Evolutionary conservation across 768 basidiomycete species (phyloP), one percentile per base, ranked within the genome.

Genomic region (Lentinus tigrinus): DNA sequence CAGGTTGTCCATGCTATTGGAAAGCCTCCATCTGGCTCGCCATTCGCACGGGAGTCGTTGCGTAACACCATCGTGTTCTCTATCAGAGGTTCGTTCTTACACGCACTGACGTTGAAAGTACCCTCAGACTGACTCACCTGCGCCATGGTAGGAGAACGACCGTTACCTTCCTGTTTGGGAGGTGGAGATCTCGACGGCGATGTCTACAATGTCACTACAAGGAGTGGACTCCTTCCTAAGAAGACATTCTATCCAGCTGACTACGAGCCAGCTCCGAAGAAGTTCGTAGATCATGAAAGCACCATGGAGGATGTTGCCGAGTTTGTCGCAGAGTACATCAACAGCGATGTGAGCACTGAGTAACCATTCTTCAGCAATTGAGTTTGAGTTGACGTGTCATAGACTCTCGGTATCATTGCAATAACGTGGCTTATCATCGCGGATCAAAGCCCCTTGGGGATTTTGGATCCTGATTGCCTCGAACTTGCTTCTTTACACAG

Each of bases 261-360:
- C 16, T 89, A 89, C 64, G 64, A 69, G 1, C 74, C 83, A 3
- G 82, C 82, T 0, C 52, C 58, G 17, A 80, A 69, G 66, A 83
- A 80, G 56, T 34, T 73, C 6, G 65, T 87, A 2, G 66, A 77
- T 34, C 73, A 73, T 1, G 77, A 75, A 2, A 81, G 83, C 64
- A 84, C 81, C 1, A 85, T 87, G 77, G 69, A 69, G 0, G 87
- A 89, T 67, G 81, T 91, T 10, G 84, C 82, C 0, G 81, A 88
- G 48, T 91, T 89, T 64, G 79, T 91, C 1, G 78, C 84, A 52
- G 85, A 89, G 55, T 89, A 84, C 58, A 85, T 89, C 56, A 82
- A 75, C 65, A 85, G 79, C 42, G 85, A 90, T 62, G 83, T 85
- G 61, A 58, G 80, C 73, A 10, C 14, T 34, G 42, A 8, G 1